phyloP scores from a whole-genome alignment of 768 basidiomycete species.

The Hygrocybe punicea region DNA sequence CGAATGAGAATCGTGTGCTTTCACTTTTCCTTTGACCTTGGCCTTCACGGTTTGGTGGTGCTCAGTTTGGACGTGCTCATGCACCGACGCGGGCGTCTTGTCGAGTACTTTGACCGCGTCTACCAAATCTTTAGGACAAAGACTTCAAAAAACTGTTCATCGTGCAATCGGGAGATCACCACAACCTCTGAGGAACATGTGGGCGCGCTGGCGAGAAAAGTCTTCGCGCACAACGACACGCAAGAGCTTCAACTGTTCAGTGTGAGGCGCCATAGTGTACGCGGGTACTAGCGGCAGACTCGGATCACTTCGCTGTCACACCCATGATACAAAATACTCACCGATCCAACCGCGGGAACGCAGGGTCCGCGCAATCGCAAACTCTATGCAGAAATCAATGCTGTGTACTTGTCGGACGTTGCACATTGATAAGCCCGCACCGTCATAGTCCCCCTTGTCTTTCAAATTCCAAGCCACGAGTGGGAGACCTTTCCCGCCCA shows the following conservation, averaged over 20 bases:
- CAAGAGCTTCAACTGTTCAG: background rate
- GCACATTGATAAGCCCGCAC: background rate
- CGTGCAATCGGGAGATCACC: background rate
- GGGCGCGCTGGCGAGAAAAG: background rate
- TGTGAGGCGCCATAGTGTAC: constrained; percentile 2
- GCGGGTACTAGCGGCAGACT: background rate
- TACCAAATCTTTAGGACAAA: background rate
- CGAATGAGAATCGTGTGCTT: background rate
- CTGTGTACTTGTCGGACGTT: too few species aligned
- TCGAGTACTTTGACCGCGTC: background rate
- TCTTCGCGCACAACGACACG: constrained; percentile 2
- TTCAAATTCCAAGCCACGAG: constrained; percentile 1
- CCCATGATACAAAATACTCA: background rate
- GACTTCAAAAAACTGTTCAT: background rate
- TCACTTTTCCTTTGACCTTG: background rate
- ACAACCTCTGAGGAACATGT: constrained; percentile 1
- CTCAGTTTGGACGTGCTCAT: background rate
- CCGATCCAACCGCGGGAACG: constrained; percentile 1
- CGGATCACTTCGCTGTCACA: background rate
- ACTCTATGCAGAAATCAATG: background rate
- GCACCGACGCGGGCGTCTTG: background rate
- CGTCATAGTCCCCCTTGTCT: constrained; percentile 3
- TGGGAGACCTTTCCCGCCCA: constrained; percentile 2
- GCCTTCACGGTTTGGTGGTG: background rate
- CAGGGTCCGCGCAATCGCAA: background rate